A percentile compares a stretch with the other conserved stretches of the same genome.
Evolutionary conservation across 371 early-diverging fungal genomes (phyloP).

Genomic region (Capillidium heterosporum): DNA sequence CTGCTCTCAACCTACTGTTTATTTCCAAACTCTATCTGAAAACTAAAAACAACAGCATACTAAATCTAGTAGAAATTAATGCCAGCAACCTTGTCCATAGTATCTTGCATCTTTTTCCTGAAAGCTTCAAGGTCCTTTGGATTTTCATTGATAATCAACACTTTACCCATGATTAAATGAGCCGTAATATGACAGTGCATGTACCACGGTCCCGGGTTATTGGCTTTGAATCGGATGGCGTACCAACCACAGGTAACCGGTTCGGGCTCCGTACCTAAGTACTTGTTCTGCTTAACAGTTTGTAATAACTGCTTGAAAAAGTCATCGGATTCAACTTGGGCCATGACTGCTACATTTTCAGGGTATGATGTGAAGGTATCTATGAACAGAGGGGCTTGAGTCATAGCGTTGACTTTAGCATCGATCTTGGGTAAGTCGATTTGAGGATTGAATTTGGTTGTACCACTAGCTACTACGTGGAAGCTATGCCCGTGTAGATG

Average conservation of each 20-base stretch:
- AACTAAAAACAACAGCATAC: too few relatives aligned
- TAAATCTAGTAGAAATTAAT: too few relatives aligned
- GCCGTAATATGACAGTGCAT: constrained; percentile 28
- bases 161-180: constrained; percentile 27
- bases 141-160: constrained; percentile 6
- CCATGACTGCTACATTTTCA: too few relatives aligned
- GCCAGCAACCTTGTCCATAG: too few relatives aligned
- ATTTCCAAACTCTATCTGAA: too few relatives aligned
- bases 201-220: constrained; percentile 29
- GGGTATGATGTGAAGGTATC: not conserved
- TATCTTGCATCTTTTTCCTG: too few relatives aligned
- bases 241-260: not conserved
- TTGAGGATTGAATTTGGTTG: not conserved
- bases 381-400: not conserved
- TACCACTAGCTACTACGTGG: not conserved
- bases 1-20: too few relatives aligned
- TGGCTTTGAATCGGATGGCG: constrained; percentile 10
- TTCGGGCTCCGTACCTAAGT: too few relatives aligned
- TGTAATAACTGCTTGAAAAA: too few relatives aligned
- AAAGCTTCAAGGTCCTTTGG: not conserved
- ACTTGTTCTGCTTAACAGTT: too few relatives aligned
- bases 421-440: not conserved
- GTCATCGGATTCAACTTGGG: too few relatives aligned
- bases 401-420: not conserved
- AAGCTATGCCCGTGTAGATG: constrained; percentile 1